phyloP scores from a whole-genome alignment of 352 stramenopile genomes.

The Saprolegnia parasitica region DNA sequence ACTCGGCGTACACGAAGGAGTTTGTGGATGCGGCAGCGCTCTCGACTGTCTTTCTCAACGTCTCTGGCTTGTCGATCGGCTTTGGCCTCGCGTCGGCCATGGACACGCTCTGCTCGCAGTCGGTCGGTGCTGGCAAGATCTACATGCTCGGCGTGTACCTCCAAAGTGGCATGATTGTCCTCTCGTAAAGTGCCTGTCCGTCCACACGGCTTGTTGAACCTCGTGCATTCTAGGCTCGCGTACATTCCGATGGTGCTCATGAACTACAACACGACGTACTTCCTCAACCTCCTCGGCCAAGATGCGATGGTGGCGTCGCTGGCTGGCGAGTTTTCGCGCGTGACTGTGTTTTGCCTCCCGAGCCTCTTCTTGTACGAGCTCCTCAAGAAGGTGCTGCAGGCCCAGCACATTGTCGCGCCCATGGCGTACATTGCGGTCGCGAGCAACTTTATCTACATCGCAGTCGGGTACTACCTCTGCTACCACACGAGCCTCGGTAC shows the following conservation, averaged over 20 bases:
- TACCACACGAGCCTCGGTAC: conserved; percentile 24
- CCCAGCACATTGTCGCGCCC: conserved; percentile 39
- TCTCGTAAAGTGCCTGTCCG: conserved; percentile 28
- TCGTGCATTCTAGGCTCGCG: conserved; percentile 14
- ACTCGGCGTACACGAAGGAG: conserved; percentile 48
- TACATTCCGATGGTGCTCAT: conserved; percentile 24
- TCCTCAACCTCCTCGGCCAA: conserved; percentile 18
- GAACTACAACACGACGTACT: conserved; percentile 22
- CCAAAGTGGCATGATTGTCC: conserved; percentile 64
- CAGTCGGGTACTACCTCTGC: conserved; percentile 20
- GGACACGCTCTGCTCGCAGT: conserved; percentile 84
- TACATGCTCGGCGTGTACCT: conserved; percentile 81
- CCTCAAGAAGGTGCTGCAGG: conserved; percentile 42
- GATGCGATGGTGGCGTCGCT: conserved; percentile 17
- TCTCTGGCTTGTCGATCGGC: conserved; percentile 66
- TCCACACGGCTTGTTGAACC: not conserved
- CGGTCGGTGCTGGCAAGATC: conserved; percentile 64
- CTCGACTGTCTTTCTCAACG: conserved; percentile 73
- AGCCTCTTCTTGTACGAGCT: conserved; percentile 42
- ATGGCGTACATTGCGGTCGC: conserved; percentile 37
- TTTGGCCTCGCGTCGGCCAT: conserved; percentile 79
- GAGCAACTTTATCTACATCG: conserved; percentile 21
- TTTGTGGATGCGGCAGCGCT: conserved; percentile 65
- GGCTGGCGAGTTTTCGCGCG: conserved; percentile 15
- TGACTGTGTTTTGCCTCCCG: conserved; percentile 32